These are phyloP conservation scores for Berkeleyomyces basicola DNA, from an alignment of 2,329 filamentous ascomycete species.

Conservation along the genomic window DNA sequence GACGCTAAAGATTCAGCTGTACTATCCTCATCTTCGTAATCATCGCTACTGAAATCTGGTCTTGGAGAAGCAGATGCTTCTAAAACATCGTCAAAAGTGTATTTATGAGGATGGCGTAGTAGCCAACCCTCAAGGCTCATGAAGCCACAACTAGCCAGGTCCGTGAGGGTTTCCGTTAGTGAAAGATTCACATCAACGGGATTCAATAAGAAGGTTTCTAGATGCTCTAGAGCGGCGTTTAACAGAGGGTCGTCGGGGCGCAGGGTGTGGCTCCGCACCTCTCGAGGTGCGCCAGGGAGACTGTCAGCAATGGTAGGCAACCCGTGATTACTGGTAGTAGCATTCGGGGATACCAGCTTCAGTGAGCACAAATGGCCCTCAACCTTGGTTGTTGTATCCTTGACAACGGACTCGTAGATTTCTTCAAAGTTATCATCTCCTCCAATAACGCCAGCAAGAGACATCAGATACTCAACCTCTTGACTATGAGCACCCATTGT, in stretches of 20 bases:
- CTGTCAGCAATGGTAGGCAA: constrained; percentile 38
- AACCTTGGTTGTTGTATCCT: constrained; percentile 51
- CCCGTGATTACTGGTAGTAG: constrained; percentile 38
- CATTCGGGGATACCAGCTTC: constrained; percentile 46
- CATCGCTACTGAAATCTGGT: constrained; percentile 21
- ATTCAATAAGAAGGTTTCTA: constrained; percentile 76
- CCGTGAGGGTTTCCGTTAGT: constrained; percentile 67
- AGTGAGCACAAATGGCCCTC: constrained; percentile 61
- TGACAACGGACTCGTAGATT: constrained; percentile 53
- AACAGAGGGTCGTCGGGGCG: constrained; percentile 45
- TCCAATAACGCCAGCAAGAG: constrained; percentile 50
- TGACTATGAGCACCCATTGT: constrained; percentile 60
- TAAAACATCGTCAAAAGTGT: constrained; percentile 31
- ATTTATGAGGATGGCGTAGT: constrained; percentile 51
- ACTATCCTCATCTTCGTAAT: constrained; percentile 25
- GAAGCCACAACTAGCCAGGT: constrained; percentile 69
- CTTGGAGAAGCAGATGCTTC: background rate
- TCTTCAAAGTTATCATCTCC: constrained; percentile 55
- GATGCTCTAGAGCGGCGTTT: constrained; percentile 49
- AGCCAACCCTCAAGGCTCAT: constrained; percentile 86
- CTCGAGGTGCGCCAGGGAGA: constrained; percentile 43
- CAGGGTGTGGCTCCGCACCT: constrained; percentile 43
- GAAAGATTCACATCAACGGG: constrained; percentile 81
- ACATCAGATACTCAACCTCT: constrained; percentile 56
- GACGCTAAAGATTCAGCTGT: constrained; percentile 1